A percentile compares a stretch with the other conserved stretches of the same genome.
phyloP scores from a whole-genome alignment of 2,329 filamentous ascomycete genomes.

The Clonostachys byssicola region DNA sequence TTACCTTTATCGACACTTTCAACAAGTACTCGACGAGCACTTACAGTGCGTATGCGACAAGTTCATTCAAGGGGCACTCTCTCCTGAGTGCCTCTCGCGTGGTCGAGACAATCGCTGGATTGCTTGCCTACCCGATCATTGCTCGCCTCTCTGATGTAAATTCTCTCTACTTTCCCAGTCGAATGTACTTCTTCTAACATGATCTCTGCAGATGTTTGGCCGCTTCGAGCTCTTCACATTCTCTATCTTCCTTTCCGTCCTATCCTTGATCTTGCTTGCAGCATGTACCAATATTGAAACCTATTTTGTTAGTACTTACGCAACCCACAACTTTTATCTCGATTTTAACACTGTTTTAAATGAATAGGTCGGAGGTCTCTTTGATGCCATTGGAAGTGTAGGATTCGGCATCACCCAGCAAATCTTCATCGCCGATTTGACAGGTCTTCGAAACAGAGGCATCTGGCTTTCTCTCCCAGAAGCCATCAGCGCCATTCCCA shows the following conservation, averaged over 20 bases:
- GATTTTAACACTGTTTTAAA: neutral
- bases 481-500: constrained; percentile 21
- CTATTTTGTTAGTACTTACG: constrained; percentile 32
- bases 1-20: constrained; percentile 21
- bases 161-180: neutral
- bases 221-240: constrained; percentile 48
- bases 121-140: constrained; percentile 54
- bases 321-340: fast-evolving
- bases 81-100: constrained; percentile 42
- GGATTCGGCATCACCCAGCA: constrained; percentile 25
- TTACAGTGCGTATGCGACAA: constrained; percentile 24
- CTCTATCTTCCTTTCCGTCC: constrained; percentile 16
- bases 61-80: constrained; percentile 40
- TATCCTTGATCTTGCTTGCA: constrained; percentile 54
- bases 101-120: constrained; percentile 39
- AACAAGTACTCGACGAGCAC: constrained; percentile 21
- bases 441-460: constrained; percentile 54
- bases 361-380: constrained; percentile 42
- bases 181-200: neutral
- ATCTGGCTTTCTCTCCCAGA: constrained; percentile 57
- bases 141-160: constrained; percentile 52
- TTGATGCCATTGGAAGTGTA: constrained; percentile 52
- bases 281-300: constrained; percentile 46
- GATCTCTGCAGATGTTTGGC: constrained; percentile 38
- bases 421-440: constrained; percentile 59